Conservation (phyloP, 2,329 filamentous ascomycete species). For the Xylariaceae sp. region DNA sequence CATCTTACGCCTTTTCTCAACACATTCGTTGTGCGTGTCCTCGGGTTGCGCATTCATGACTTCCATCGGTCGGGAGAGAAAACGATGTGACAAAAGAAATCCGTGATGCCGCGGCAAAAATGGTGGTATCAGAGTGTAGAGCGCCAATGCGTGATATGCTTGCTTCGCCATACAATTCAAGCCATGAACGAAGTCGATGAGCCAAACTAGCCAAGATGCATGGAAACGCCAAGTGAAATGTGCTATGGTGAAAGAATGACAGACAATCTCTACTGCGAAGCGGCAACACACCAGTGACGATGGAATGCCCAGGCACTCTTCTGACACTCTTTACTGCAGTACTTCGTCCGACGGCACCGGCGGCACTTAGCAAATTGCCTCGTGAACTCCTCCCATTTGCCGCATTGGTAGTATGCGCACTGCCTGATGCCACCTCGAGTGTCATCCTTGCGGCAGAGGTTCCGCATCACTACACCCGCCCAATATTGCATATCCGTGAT, state of each 20-base stretch:
- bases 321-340: constrained; percentile 99
- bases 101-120: constrained; percentile 33
- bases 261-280: constrained; percentile 44
- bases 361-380: constrained; percentile 97
- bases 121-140: constrained; percentile 36
- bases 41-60: constrained; percentile 6
- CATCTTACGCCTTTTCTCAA: not conserved
- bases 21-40: not conserved
- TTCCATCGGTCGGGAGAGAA: constrained; percentile 5
- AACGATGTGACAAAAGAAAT: constrained; percentile 29
- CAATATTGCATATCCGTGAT: constrained; percentile 99
- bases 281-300: constrained; percentile 91
- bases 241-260: constrained; percentile 23
- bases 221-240: constrained; percentile 30
- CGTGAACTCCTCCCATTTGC: constrained; percentile 96
- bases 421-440: constrained; percentile 89
- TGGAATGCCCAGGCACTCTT: constrained; percentile 99
- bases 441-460: constrained; percentile 96
- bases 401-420: constrained; percentile 96
- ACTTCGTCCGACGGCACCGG: constrained; percentile 92
- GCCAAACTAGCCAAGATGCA: constrained; percentile 35
- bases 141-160: constrained; percentile 36
- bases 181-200: constrained; percentile 31
- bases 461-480: constrained; percentile 98
- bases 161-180: constrained; percentile 36